Evolutionary conservation across 306 rosid genomes (phyloP).

Genomic region (Trichosanthes truncata): DNA sequence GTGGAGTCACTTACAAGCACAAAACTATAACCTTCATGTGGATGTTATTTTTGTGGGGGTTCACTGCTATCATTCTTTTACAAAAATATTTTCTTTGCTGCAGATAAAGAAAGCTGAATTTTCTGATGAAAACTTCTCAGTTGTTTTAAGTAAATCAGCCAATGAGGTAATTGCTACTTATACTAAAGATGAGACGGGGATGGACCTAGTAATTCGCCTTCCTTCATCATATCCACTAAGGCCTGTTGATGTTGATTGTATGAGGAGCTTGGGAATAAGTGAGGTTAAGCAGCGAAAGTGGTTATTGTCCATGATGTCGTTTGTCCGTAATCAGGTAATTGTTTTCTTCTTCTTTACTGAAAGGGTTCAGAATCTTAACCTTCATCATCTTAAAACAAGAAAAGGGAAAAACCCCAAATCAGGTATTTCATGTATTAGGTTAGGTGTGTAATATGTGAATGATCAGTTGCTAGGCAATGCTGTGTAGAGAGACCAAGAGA

Average conservation of each 20-base stretch:
- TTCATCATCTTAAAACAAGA: not conserved
- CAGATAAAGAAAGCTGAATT: slow-evolving; percentile 83
- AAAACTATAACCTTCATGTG: not conserved
- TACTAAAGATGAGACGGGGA: slow-evolving; percentile 93
- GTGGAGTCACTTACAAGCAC: not conserved
- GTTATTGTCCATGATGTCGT: slow-evolving; percentile 88
- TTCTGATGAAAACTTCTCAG: slow-evolving; percentile 75
- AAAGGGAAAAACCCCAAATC: not conserved
- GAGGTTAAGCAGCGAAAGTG: slow-evolving; percentile 90
- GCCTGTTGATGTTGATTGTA: slow-evolving; percentile 88
- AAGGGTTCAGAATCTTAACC: not conserved
- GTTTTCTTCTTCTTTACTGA: not conserved
- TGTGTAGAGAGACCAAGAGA: not conserved
- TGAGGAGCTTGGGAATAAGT: slow-evolving; percentile 82
- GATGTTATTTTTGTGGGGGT: not conserved
- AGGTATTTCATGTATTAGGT: not conserved
- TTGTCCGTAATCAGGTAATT: slow-evolving; percentile 86
- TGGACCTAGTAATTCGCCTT: slow-evolving; percentile 87
- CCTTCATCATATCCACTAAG: slow-evolving; percentile 86
- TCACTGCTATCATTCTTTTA: not conserved
- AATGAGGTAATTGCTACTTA: slow-evolving; percentile 96
- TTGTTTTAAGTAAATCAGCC: slow-evolving; percentile 83
- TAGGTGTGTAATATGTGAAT: not conserved
- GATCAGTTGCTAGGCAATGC: not conserved
- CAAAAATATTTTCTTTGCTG: slow-evolving; percentile 10